phyloP scores from a whole-genome alignment of 2,329 filamentous ascomycete genomes.

The Annulohypoxylon truncatum region DNA sequence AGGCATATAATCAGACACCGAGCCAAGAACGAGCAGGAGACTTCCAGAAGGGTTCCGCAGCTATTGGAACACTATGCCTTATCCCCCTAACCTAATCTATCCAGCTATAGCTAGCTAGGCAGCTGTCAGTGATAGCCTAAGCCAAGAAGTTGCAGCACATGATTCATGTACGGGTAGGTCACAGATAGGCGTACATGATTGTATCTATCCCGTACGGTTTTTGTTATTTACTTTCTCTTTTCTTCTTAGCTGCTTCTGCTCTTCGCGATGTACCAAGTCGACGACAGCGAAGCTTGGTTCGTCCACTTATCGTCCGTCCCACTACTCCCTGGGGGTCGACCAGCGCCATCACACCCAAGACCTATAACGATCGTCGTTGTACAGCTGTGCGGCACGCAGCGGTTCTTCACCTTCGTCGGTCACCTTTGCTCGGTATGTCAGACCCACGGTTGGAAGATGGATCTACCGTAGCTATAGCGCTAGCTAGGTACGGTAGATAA shows the following conservation, averaged over 20 bases:
- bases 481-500: conserved; percentile 37
- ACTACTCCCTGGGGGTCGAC: conserved; percentile 20
- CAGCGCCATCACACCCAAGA: conserved; percentile 21
- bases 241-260: conserved; percentile 29
- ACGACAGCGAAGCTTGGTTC: conserved; percentile 23
- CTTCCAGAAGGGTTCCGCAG: conserved; percentile 3
- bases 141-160: conserved; percentile 39
- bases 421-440: conserved; percentile 38
- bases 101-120: conserved; percentile 42
- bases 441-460: conserved; percentile 24
- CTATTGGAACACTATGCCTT: conserved; percentile 4
- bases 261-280: conserved; percentile 19
- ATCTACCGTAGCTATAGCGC: conserved; percentile 34
- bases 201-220: conserved; percentile 16
- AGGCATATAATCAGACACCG: neutral
- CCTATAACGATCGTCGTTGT: conserved; percentile 35
- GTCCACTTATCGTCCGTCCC: conserved; percentile 34
- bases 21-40: neutral
- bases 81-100: conserved; percentile 33
- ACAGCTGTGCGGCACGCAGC: conserved; percentile 25
- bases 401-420: conserved; percentile 33
- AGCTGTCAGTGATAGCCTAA: conserved; percentile 36
- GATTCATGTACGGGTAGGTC: conserved; percentile 20
- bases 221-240: conserved; percentile 33
- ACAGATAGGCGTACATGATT: neutral